Percentiles rank a stretch among this genome's conserved stretches.
phyloP scores from a whole-genome alignment of 345 rosid species.

The Citrus reticulata region DNA sequence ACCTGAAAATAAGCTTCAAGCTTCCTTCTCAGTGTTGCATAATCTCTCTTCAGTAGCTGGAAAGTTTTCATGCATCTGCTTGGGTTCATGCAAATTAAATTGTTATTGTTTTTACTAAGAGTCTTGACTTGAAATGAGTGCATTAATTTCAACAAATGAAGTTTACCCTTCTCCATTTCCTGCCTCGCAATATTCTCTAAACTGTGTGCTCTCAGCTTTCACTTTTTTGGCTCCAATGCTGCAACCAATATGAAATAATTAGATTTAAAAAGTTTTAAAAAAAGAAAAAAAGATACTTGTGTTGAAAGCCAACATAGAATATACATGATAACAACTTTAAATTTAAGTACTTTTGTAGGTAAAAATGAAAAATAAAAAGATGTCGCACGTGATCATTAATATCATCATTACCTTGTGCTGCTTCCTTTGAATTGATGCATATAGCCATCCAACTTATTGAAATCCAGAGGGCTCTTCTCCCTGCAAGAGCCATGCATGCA shows the following conservation, averaged over 20 bases:
- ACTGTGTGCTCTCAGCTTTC: slow-evolving; percentile 78
- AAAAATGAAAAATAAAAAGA: too few species aligned
- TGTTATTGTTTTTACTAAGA: not conserved
- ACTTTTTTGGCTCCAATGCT: slow-evolving; percentile 98
- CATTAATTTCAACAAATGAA: not conserved
- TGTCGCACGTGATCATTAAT: too few species aligned
- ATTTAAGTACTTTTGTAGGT: not conserved
- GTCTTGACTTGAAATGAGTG: not conserved
- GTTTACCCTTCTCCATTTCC: slow-evolving; percentile 86
- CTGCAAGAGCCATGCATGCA: slow-evolving; percentile 20
- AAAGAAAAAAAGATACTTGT: not conserved
- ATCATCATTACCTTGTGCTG: slow-evolving; percentile 58
- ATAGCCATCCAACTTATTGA: slow-evolving; percentile 55
- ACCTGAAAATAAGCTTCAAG: slow-evolving; percentile 92
- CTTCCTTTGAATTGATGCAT: slow-evolving; percentile 99
- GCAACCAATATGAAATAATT: slow-evolving; percentile 22
- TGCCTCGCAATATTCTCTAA: slow-evolving; percentile 75
- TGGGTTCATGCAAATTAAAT: slow-evolving; percentile 1
- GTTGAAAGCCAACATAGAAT: slow-evolving; percentile 28
- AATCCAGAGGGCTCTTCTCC: slow-evolving; percentile 56
- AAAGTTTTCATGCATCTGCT: slow-evolving; percentile 69
- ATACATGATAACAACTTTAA: slow-evolving; percentile 23
- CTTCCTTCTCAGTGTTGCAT: slow-evolving; percentile 67
- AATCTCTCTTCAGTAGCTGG: slow-evolving; percentile 83
- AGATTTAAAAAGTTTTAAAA: not conserved